These are phyloP conservation scores for Miscanthus lutarioriparius DNA, from an alignment of 176 grass and related monocot species.

Conservation along the genomic window DNA sequence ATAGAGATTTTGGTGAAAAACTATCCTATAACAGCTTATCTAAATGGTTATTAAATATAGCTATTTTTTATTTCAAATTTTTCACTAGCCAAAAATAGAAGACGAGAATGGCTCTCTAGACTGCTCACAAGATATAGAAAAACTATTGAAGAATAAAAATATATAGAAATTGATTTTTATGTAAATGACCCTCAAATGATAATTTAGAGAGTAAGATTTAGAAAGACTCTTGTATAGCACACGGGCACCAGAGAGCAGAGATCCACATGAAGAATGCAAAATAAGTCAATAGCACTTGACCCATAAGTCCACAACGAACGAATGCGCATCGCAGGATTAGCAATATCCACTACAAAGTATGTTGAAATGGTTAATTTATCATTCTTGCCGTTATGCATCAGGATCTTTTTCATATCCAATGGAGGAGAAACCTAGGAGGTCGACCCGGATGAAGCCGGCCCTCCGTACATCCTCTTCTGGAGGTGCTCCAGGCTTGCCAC, in stretches of 20 bases:
- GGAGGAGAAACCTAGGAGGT: conserved; percentile 31
- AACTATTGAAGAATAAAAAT: too few relatives aligned
- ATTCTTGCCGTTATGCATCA: conserved; percentile 13
- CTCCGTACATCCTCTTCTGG: conserved; percentile 72
- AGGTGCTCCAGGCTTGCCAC: conserved; percentile 76
- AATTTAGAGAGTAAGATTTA: too few relatives aligned
- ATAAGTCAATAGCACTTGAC: conserved; percentile 10
- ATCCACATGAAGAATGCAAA: conserved; percentile 8
- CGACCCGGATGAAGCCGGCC: conserved; percentile 47
- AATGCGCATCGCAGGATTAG: conserved; percentile 26
- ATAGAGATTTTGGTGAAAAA: too few relatives aligned
- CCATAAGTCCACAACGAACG: conserved; percentile 12
- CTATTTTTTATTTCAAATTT: too few relatives aligned
- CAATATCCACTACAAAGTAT: conserved; percentile 20
- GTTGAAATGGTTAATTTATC: conserved; percentile 20
- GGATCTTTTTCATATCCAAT: not conserved
- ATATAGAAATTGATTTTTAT: too few relatives aligned
- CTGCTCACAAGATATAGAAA: too few relatives aligned
- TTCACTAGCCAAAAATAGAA: too few relatives aligned
- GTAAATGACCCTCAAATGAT: too few relatives aligned
- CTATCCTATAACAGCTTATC: too few relatives aligned
- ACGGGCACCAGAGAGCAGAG: not conserved
- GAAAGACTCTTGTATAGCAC: too few relatives aligned
- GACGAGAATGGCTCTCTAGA: too few relatives aligned
- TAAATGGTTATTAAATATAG: too few relatives aligned